Percentiles rank a stretch among this genome's conserved stretches.
phyloP scores from a whole-genome alignment of 2,329 filamentous ascomycete species.

The Trichoderma gracile region DNA sequence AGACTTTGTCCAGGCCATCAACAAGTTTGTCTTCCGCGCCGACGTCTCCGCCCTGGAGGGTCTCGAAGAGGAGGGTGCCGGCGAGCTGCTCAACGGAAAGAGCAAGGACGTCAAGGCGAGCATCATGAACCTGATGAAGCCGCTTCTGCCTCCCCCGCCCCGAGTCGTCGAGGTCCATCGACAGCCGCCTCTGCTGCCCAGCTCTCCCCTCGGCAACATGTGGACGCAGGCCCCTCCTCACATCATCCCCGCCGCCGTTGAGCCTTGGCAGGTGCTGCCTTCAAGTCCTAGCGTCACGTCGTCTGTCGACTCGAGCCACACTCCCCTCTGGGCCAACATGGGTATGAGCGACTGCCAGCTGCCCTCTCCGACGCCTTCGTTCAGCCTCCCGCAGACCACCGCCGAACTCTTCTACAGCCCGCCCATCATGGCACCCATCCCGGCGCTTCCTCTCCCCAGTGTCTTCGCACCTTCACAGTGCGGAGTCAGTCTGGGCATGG shows the following conservation, averaged over 20 bases:
- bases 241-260: constrained; percentile 65
- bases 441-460: constrained; percentile 79
- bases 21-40: constrained; percentile 94
- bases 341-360: constrained; percentile 72
- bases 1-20: constrained; percentile 93
- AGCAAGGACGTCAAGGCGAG: constrained; percentile 90
- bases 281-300: constrained; percentile 82
- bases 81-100: constrained; percentile 87
- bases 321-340: constrained; percentile 78
- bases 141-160: constrained; percentile 82
- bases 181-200: constrained; percentile 81
- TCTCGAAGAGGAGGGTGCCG: constrained; percentile 92
- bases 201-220: constrained; percentile 74
- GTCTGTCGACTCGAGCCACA: constrained; percentile 66
- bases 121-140: constrained; percentile 82
- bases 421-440: constrained; percentile 70
- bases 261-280: constrained; percentile 87
- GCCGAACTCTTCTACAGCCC: constrained; percentile 79
- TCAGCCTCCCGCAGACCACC: constrained; percentile 70
- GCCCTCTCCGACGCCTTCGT: constrained; percentile 77
- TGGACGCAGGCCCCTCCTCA: constrained; percentile 75
- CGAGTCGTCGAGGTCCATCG: constrained; percentile 87
- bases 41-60: constrained; percentile 88
- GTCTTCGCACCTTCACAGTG: constrained; percentile 78
- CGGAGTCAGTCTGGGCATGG: constrained; percentile 63